Evolutionary conservation across 768 basidiomycete species (phyloP).

Genomic region (Russula olivacea): DNA sequence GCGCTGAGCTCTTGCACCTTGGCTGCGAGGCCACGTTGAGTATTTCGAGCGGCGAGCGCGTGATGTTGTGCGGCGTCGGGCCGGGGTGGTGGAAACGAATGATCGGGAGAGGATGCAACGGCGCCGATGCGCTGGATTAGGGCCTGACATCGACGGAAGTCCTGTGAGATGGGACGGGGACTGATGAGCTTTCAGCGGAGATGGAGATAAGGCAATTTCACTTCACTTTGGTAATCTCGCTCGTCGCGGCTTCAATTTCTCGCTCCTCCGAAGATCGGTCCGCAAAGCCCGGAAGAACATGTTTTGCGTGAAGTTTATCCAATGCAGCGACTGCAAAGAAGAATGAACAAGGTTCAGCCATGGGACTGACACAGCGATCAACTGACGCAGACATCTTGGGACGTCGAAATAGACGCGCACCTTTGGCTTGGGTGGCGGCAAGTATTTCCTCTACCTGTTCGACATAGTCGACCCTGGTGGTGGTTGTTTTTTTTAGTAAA

Average conservation of each 20-base stretch:
- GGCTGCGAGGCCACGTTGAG: slow-evolving; percentile 92
- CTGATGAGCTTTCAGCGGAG: slow-evolving; percentile 12
- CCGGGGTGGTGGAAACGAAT: slow-evolving; percentile 58
- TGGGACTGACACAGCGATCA: slow-evolving; percentile 20
- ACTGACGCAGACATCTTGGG: slow-evolving; percentile 20
- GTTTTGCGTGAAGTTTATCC: slow-evolving; percentile 94
- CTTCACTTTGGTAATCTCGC: slow-evolving; percentile 77
- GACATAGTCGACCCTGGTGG: slow-evolving; percentile 84
- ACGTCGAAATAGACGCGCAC: slow-evolving; percentile 42
- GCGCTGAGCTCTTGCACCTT: slow-evolving; percentile 92
- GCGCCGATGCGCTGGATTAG: slow-evolving; percentile 74
- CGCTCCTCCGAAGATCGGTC: slow-evolving; percentile 91
- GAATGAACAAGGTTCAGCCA: slow-evolving; percentile 25
- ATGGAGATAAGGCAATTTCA: slow-evolving; percentile 25
- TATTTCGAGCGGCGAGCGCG: slow-evolving; percentile 77
- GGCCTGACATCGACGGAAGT: slow-evolving; percentile 38
- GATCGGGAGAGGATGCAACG: slow-evolving; percentile 36
- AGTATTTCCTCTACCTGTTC: slow-evolving; percentile 85
- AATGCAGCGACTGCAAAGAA: slow-evolving; percentile 64
- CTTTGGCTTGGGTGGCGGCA: slow-evolving; percentile 62
- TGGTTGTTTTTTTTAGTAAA: not conserved
- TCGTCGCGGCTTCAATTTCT: slow-evolving; percentile 84
- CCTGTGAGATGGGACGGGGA: slow-evolving; percentile 28
- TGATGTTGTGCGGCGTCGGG: slow-evolving; percentile 43
- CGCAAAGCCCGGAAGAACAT: slow-evolving; percentile 91